A percentile compares a stretch with the other conserved stretches of the same genome.
These are phyloP conservation scores for Cladorrhinum samala DNA, from an alignment of 495 filamentous ascomycete genomes.

Conservation along the genomic window DNA sequence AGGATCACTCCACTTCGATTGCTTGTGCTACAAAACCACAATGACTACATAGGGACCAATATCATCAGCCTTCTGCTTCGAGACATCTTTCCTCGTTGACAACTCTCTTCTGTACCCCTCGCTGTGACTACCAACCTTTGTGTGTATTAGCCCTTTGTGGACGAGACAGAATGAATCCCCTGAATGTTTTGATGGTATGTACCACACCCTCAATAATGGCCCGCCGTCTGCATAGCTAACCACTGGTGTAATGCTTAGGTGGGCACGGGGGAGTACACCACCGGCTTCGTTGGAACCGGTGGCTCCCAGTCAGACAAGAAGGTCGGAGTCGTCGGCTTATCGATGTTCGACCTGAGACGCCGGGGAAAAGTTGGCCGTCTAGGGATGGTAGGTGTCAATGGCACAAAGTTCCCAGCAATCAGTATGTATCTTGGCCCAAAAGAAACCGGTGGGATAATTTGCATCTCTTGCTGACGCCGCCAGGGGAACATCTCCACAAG, in stretches of 20 bases:
- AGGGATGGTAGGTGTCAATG: conserved; percentile 85
- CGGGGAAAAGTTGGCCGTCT: conserved; percentile 82
- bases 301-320: conserved; percentile 84
- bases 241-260: conserved; percentile 44
- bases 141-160: too few relatives aligned
- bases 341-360: conserved; percentile 81
- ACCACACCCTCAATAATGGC: background rate
- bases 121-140: too few relatives aligned
- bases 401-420: conserved; percentile 84
- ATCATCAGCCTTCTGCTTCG: background rate
- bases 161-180: conserved; percentile 58
- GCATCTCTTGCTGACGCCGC: background rate
- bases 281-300: conserved; percentile 74
- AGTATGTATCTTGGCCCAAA: conserved; percentile 44
- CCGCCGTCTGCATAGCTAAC: conserved; percentile 1
- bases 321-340: conserved; percentile 84
- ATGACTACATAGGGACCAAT: background rate
- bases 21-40: background rate
- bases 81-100: too few relatives aligned
- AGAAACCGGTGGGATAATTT: background rate
- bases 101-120: too few relatives aligned
- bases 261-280: conserved; percentile 94
- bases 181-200: conserved; percentile 81
- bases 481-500: conserved; percentile 76
- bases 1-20: background rate